A percentile compares a stretch with the other conserved stretches of the same genome.
These are phyloP conservation scores for Heterobasidion irregulare DNA, from an alignment of 1,284 basidiomycete species.

Conservation along the genomic window DNA sequence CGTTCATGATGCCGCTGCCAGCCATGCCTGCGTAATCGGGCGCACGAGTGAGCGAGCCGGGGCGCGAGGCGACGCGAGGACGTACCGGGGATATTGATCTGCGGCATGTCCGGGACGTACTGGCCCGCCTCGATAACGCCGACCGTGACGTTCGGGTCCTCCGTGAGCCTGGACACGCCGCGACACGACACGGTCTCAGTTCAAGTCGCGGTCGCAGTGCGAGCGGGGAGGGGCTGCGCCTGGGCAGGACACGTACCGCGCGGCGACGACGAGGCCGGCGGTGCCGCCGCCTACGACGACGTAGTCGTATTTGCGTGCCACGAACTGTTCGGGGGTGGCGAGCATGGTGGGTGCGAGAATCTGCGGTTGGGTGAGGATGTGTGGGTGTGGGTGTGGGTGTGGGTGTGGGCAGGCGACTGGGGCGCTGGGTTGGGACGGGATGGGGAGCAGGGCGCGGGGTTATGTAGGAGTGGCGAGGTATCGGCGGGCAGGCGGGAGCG, in stretches of 20 bases:
- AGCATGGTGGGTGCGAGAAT: background rate
- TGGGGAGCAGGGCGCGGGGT: no score
- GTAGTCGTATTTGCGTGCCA: constrained; percentile 1
- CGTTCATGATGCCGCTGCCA: background rate
- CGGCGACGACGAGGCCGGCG: constrained; percentile 1
- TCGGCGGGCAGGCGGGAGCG: no score
- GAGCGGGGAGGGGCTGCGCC: background rate
- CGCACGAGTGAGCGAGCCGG: background rate
- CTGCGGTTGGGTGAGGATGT: no score
- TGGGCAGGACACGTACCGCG: background rate
- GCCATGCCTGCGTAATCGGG: background rate
- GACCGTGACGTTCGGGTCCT: background rate
- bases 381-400: no score
- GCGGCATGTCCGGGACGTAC: background rate
- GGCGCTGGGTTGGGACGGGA: no score
- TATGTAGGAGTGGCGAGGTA: no score
- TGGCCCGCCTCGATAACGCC: constrained; percentile 1
- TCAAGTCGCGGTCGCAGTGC: no score
- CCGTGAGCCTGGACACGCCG: background rate
- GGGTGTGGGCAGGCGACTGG: no score
- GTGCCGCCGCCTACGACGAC: constrained; percentile 4
- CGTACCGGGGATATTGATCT: constrained; percentile 1
- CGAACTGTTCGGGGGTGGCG: background rate
- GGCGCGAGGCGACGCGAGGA: no score
- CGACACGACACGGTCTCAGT: background rate